Base-by-base conservation (phyloP, 2,329 filamentous ascomycete genomes). In the Coniochaeta ligniaria region DNA sequence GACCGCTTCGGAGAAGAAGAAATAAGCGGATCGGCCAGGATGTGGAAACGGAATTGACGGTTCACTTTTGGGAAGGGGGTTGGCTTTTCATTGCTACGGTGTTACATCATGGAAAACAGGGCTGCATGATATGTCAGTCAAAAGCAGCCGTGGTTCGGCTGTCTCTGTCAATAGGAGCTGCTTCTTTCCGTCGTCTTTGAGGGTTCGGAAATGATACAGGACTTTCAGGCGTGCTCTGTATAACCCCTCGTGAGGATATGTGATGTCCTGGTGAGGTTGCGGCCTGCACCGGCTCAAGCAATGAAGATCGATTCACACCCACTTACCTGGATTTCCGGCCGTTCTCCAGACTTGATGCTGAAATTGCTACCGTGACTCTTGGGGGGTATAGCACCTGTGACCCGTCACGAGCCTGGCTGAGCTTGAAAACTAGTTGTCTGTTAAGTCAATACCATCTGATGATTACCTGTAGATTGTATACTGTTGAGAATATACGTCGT, bases 1-100 rank as follows among this genome's bases (percentile, higher is more conserved):
- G 83, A 90, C 91, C 84, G 90, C 79, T 74, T 76, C 80, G 74
- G 78, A 82, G 73, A 87, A 83, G 80, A 86, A 86, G 83, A 86
- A 86, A 82, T 86, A 90, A 86, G 83, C 68, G 62, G 61, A 52
- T 52, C 47, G 26, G 47, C 47, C 22, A 28, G 67, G 63, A 56
- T 62, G 65, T 61, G 64, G 62, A 61, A 66, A 62, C 63, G 66
- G 64, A 61, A 67, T 65, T 67, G 66, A 67, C 62, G 69, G 70
- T 69, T 69, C 52, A 24, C 43, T 55, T 55, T 36, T 55, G 8
- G 54, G 56, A 17, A 45, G 22, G 22, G 56, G 24, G 20, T 35
- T 26, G 56, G 38, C 75, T 77, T 67, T 66, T 78, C 77, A 80
- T 79, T 79, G 76, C 76, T 80, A 76, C 74, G 79, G 78, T 81